Base-by-base conservation (phyloP, 306 rosid species). In the Castanea mollissima region DNA sequence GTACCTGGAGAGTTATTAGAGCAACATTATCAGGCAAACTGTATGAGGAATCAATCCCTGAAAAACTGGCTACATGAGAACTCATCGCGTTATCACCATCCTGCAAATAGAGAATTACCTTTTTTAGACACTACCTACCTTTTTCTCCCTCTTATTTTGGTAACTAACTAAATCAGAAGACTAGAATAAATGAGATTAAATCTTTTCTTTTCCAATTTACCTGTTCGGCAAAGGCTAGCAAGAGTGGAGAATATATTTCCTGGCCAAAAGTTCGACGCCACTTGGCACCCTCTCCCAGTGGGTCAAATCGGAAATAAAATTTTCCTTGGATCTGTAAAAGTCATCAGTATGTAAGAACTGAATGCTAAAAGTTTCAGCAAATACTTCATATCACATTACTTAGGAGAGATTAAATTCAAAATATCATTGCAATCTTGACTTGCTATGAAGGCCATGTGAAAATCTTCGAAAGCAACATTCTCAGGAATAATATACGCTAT, bases 181-280 rank as follows among this genome's bases (percentile, higher is more conserved):
- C 69, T 27, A 58, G 58, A 69, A 67, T 34, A 73, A 59, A 78
- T 59, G 8, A 15, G 60, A 31, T 78, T 14, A 25, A 52, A 52
- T 72, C 34, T 5, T 27, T 35, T 38, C 31, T 67, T 67, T 15
- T 67, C 20, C 51, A 18, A 19, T 58, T 79, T 71, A 89, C 90
- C 86, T 90, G 91, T 83, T 91, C 90, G 41, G 97, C 54, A 85
- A 95, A 93, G 75, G 98, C 99, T 71, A 95, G 78, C 68, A 95
- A 95, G 29, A 95, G 86, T 1, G 99, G 98, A 1, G 97, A 91
- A 86, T 84, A 95, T 81, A 91, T 90, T 88, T 95, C 96, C 82
- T 95, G 99, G 68, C 98, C 99, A 82, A 88, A 80, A 74, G 96
- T 81, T 60, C 99, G 94, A 77, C 98, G 96, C 99, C 99, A 95